Conservation (phyloP, 257 asterid species). For the Fraxinus cuspidata region DNA sequence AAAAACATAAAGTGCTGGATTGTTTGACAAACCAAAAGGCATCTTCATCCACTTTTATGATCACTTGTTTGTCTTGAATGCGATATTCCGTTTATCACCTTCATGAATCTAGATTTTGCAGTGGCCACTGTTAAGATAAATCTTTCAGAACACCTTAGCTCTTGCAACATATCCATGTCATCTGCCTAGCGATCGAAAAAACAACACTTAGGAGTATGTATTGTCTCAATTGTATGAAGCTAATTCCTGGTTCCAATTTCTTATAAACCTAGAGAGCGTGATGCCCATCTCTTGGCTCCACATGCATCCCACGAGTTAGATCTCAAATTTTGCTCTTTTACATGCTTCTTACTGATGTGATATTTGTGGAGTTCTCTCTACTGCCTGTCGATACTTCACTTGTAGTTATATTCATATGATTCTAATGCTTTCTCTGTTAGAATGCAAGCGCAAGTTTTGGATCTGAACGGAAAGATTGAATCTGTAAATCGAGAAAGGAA, state of each 20-base stretch:
- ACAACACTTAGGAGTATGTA: neutral
- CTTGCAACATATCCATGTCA: neutral
- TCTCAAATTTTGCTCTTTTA: slow-evolving; percentile 10
- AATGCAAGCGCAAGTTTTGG: slow-evolving; percentile 72
- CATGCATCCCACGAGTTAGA: neutral
- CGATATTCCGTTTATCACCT: neutral
- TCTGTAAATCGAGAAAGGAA: slow-evolving; percentile 94
- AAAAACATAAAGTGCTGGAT: too few relatives aligned
- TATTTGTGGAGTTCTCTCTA: neutral
- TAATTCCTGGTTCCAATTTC: neutral
- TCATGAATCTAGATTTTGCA: neutral
- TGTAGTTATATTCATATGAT: slow-evolving; percentile 7
- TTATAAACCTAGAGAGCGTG: neutral
- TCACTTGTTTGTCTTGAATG: neutral
- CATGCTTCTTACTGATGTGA: slow-evolving; percentile 10
- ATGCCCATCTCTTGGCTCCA: slow-evolving; percentile 1
- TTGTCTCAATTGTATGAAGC: neutral
- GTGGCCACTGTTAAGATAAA: neutral
- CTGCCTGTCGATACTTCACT: slow-evolving; percentile 4
- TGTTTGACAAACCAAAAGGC: neutral
- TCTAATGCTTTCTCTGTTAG: slow-evolving; percentile 37
- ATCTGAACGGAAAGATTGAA: slow-evolving; percentile 72
- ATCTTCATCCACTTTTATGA: neutral
- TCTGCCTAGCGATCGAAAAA: neutral
- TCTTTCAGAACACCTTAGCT: neutral